Base-by-base conservation (phyloP, 345 rosid species). In the Salix koriyanagi region DNA sequence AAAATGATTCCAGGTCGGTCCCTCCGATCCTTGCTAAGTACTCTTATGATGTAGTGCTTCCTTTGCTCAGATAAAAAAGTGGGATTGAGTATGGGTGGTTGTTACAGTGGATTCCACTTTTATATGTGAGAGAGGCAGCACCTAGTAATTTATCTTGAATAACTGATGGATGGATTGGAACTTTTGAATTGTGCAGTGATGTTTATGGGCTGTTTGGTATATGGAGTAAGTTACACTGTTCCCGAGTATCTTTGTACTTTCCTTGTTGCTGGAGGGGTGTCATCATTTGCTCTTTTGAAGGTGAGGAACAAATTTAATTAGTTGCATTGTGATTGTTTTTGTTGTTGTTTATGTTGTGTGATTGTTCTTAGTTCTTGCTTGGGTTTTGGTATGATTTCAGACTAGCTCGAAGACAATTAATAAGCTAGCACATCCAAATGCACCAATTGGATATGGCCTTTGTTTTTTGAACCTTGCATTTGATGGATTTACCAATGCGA, bases 401-500 rank as follows among this genome's bases (percentile, higher is more conserved):
- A 92, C 97, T 67, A 96, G 97, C 88, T 90, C 98, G 15, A 96
- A 96, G 73, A 92, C 97, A 76, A 96, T 91, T 67, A 91, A 89
- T 86, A 96, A 96, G 89, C 84, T 96, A 83, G 98, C 99, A 74
- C 86, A 85, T 85, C 98, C 99, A 65, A 93, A 96, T 82, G 97
- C 98, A 1, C 98, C 99, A 46, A 90, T 92, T 79, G 99, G 98
- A 61, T 96, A 96, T 66, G 91, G 96, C 41, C 92, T 96, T 42
- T 96, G 98, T 80, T 94, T 92, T 86, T 72, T 94, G 71, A 96
- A 96, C 85, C 97, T 96, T 52, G 91, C 93, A 77, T 94, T 96
- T 84, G 99, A 96, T 76, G 99, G 99, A 77, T 96, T 93, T 82
- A 96, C 99, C 74, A 96, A 96, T 42, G 98, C 99, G 36, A 96